A percentile compares a stretch with the other conserved stretches of the same genome.
phyloP scores from a whole-genome alignment of 2,329 filamentous ascomycete genomes.

The Fusarium sp. region DNA sequence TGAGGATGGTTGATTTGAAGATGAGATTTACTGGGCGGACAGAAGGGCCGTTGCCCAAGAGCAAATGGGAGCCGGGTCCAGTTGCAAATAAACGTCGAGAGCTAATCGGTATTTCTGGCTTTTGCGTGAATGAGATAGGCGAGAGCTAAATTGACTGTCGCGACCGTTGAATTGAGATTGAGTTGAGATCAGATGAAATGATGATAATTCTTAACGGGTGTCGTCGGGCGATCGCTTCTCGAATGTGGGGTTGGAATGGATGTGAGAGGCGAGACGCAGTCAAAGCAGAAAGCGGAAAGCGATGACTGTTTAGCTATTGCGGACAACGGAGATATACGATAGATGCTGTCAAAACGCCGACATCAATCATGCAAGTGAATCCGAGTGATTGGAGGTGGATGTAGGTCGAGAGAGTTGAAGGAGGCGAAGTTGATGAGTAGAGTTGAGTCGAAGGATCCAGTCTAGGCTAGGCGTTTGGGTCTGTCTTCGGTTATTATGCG shows the following conservation, averaged over 20 bases:
- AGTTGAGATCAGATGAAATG: conserved; percentile 5
- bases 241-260: conserved; percentile 36
- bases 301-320: conserved; percentile 8
- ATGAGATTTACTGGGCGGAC: conserved; percentile 4
- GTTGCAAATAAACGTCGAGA: background rate
- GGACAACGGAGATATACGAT: background rate
- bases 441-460: conserved; percentile 22
- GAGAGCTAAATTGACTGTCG: conserved; percentile 4
- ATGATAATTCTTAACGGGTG: conserved; percentile 20
- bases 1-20: background rate
- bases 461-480: background rate
- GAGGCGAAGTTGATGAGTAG: conserved; percentile 30
- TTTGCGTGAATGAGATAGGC: background rate
- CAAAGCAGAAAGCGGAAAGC: conserved; percentile 7
- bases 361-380: conserved; percentile 1
- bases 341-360: background rate
- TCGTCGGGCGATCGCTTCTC: conserved; percentile 35
- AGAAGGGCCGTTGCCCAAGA: conserved; percentile 16
- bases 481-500: conserved; percentile 3
- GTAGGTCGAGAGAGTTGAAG: conserved; percentile 11
- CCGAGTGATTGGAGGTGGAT: background rate
- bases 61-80: background rate
- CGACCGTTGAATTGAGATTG: conserved; percentile 18
- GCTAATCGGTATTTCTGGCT: background rate
- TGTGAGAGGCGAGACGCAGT: conserved; percentile 25